Evolutionary conservation across 225 moss, liverwort and hornwort genomes (phyloP).

Genomic region (Polytrichum formosum): DNA sequence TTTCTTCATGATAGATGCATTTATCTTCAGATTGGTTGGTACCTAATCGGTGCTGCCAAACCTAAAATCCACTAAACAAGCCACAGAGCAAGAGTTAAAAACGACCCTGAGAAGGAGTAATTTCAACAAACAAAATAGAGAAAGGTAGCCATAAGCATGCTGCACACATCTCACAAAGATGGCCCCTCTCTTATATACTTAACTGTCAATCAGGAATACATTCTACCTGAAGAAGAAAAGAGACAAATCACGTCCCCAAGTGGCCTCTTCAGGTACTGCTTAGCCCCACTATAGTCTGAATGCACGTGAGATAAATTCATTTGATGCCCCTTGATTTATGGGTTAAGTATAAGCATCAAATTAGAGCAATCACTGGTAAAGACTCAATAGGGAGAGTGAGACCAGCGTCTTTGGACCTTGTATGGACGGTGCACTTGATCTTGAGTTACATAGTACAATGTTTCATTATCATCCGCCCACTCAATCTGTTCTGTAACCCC

Average conservation of each 20-base stretch:
- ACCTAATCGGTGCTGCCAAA: constrained; percentile 74
- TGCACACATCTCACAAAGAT: too few relatives aligned
- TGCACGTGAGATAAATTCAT: too few relatives aligned
- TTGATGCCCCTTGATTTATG: too few relatives aligned
- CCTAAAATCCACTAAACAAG: constrained; percentile 44
- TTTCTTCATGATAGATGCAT: constrained; percentile 75
- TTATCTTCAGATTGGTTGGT: constrained; percentile 56
- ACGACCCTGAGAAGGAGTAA: neutral
- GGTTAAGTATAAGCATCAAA: too few relatives aligned
- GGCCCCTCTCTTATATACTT: too few relatives aligned
- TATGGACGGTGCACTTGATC: constrained; percentile 86
- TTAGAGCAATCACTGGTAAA: neutral
- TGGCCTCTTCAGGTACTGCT: too few relatives aligned
- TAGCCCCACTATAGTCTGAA: too few relatives aligned
- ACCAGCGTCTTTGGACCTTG: constrained; percentile 49
- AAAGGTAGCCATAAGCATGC: too few relatives aligned
- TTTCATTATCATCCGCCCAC: constrained; percentile 71
- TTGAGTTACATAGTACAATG: constrained; percentile 73
- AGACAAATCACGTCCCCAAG: too few relatives aligned
- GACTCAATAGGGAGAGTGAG: neutral
- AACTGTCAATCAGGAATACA: too few relatives aligned
- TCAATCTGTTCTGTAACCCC: constrained; percentile 59
- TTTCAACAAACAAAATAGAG: too few relatives aligned
- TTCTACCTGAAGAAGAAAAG: too few relatives aligned
- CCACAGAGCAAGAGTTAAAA: constrained; percentile 16